These are phyloP conservation scores for Hamiltosporidium magnivora DNA, from an alignment of 371 early-diverging fungal species.

Conservation along the genomic window DNA sequence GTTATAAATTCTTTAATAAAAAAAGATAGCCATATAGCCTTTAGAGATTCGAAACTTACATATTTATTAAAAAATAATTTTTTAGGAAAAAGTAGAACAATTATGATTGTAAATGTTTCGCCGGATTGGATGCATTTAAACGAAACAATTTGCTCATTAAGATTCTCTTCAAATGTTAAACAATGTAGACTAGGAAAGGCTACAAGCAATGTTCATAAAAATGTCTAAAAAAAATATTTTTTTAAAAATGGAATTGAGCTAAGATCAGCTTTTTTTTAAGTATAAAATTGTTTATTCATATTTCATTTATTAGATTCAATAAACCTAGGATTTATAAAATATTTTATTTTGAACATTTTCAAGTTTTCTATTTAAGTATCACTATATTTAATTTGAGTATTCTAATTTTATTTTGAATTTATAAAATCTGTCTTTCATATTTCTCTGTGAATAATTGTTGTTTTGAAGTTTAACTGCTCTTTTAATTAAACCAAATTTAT, in stretches of 20 bases:
- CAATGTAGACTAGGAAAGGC: not conserved
- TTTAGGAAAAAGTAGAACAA: constrained; percentile 77
- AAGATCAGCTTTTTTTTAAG: too few relatives aligned
- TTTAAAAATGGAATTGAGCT: not conserved
- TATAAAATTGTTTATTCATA: too few relatives aligned
- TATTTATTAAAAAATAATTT: constrained; percentile 71
- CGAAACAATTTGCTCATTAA: constrained; percentile 77
- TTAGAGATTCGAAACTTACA: constrained; percentile 87
- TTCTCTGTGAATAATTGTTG: too few relatives aligned
- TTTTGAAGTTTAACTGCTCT: too few relatives aligned
- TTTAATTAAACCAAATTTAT: too few relatives aligned
- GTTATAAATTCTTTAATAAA: constrained; percentile 75
- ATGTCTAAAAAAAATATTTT: not conserved
- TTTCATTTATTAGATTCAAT: too few relatives aligned
- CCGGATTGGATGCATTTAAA: constrained; percentile 62
- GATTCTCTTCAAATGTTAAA: constrained; percentile 82
- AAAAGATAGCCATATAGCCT: constrained; percentile 74
- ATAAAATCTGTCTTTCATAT: too few relatives aligned
- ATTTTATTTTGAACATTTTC: too few relatives aligned
- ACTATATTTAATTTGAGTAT: too few relatives aligned
- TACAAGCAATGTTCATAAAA: not conserved
- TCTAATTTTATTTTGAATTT: too few relatives aligned
- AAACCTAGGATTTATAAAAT: too few relatives aligned
- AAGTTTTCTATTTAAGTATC: too few relatives aligned
- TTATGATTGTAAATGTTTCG: constrained; percentile 93